These are phyloP conservation scores for Medicago arabica DNA, from an alignment of 306 rosid species.

Conservation along the genomic window DNA sequence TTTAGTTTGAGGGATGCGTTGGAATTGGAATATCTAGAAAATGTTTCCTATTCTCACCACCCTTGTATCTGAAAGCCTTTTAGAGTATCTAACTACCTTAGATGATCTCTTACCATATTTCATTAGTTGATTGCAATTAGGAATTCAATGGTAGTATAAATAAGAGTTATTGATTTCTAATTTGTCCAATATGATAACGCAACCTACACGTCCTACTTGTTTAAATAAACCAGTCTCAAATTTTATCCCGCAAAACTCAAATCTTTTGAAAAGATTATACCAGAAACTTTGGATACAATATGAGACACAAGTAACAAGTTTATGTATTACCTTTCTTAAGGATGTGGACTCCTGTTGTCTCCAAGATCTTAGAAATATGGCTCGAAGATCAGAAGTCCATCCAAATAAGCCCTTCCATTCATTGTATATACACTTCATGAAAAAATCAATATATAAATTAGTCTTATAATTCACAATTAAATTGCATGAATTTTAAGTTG, in stretches of 20 bases:
- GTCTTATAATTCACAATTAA: constrained; percentile 12
- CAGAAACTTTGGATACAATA: neutral
- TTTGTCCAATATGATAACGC: constrained; percentile 14
- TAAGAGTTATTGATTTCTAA: too few species aligned
- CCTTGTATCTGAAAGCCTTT: neutral
- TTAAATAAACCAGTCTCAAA: neutral
- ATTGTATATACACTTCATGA: constrained; percentile 71
- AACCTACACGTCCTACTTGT: neutral
- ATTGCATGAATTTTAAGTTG: constrained; percentile 23
- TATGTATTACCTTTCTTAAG: constrained; percentile 61
- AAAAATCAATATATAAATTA: constrained; percentile 19
- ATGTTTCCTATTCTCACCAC: neutral
- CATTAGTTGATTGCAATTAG: too few species aligned
- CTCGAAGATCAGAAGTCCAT: constrained; percentile 85
- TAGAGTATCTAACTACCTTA: too few species aligned
- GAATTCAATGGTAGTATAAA: too few species aligned
- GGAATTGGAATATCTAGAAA: neutral
- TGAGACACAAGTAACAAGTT: constrained; percentile 28
- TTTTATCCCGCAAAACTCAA: constrained; percentile 9
- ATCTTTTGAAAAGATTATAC: constrained; percentile 22
- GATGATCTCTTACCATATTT: too few species aligned
- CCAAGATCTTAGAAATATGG: constrained; percentile 66
- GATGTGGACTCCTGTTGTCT: constrained; percentile 68
- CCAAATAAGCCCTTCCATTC: constrained; percentile 91
- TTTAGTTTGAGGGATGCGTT: neutral